phyloP scores from a whole-genome alignment of 192 early-diverging fungal species.

The Podila epigama region DNA sequence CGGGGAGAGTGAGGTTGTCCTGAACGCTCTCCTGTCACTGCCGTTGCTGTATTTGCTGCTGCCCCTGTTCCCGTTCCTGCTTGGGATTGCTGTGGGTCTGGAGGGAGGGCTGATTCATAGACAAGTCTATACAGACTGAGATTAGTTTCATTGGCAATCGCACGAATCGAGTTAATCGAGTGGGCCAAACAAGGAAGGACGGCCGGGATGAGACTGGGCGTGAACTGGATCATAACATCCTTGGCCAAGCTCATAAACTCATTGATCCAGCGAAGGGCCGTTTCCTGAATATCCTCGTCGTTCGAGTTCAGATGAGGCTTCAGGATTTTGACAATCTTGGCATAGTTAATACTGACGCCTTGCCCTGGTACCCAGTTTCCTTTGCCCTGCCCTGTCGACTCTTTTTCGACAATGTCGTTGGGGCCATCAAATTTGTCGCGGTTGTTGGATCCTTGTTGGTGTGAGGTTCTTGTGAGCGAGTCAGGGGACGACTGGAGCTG shows the following conservation, averaged over 20 bases:
- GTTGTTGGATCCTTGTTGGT: constrained; percentile 3
- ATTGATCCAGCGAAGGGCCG: constrained; percentile 91
- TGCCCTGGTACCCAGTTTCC: constrained; percentile 78
- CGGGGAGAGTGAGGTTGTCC: constrained; percentile 15
- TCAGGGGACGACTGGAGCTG: constrained; percentile 24
- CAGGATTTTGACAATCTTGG: constrained; percentile 83
- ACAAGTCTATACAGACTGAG: constrained; percentile 80
- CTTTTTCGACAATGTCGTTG: constrained; percentile 26
- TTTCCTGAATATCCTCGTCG: constrained; percentile 92
- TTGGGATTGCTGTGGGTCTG: constrained; percentile 25
- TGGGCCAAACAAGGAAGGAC: constrained; percentile 91
- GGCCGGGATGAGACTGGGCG: constrained; percentile 80
- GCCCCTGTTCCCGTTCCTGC: too few species aligned
- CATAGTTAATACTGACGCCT: constrained; percentile 84
- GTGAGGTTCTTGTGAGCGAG: too few species aligned
- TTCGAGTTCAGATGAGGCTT: constrained; percentile 78
- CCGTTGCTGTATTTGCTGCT: not conserved
- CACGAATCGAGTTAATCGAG: constrained; percentile 66
- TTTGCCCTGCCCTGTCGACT: constrained; percentile 58
- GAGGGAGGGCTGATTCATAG: constrained; percentile 61
- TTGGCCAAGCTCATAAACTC: constrained; percentile 87
- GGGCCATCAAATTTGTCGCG: constrained; percentile 4
- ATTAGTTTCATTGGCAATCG: constrained; percentile 86
- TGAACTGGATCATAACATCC: constrained; percentile 82
- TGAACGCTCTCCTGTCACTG: constrained; percentile 6